Evolutionary conservation across 140 eudicot species (phyloP).

Genomic region (Ambrosia hybrid): DNA sequence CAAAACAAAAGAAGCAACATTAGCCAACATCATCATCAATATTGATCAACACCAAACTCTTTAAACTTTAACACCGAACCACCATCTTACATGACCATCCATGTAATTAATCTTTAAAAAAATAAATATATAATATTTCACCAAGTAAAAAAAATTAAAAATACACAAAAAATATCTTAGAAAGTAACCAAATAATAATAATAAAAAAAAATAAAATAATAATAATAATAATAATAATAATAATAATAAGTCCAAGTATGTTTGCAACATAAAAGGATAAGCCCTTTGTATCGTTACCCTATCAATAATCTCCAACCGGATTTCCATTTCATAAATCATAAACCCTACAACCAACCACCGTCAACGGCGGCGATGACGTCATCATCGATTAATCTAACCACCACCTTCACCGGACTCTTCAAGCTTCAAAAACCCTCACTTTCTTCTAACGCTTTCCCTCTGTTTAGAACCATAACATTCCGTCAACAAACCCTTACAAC

Average conservation of each 20-base stretch:
- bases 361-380: conserved; percentile 47
- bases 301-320: neutral
- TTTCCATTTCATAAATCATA: conserved; percentile 19
- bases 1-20: no score
- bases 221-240: no score
- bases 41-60: no score
- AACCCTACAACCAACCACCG: conserved; percentile 21
- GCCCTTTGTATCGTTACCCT: conserved; percentile 22
- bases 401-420: conserved; percentile 49
- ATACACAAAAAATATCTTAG: neutral
- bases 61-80: no score
- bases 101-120: no score
- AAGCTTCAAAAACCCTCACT: conserved; percentile 41
- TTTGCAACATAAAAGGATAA: conserved; percentile 22
- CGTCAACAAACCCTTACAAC: conserved; percentile 18
- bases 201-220: no score
- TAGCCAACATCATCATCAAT: no score
- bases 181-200: neutral
- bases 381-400: conserved; percentile 52
- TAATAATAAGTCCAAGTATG: neutral
- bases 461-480: conserved; percentile 25
- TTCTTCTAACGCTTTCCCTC: conserved; percentile 23
- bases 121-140: no score
- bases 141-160: no score
- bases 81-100: no score